Evolutionary conservation across 140 eudicot species (phyloP).

Genomic region (Bidens hawaiensis): DNA sequence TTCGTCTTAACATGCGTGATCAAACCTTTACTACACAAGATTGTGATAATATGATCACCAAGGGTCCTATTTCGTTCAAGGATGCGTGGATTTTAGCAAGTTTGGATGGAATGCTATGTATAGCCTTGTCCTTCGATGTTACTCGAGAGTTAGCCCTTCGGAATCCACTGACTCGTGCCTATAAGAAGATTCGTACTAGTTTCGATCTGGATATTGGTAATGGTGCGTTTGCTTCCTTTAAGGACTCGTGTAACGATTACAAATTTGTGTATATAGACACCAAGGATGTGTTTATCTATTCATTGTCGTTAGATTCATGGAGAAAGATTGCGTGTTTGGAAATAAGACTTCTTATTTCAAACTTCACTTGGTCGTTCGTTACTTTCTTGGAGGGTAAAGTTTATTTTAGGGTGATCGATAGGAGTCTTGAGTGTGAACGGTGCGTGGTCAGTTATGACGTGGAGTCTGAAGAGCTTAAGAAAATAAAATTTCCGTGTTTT

Average conservation of each 20-base stretch:
- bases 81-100: background rate
- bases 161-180: no score
- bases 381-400: background rate
- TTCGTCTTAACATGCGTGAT: no score
- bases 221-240: background rate
- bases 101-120: background rate
- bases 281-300: background rate
- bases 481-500: background rate
- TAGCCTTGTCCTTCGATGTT: background rate
- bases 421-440: no score
- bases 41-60: background rate
- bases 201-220: background rate
- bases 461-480: slow-evolving; percentile 1
- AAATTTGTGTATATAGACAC: background rate
- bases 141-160: no score
- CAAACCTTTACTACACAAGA: no score
- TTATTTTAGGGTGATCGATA: background rate
- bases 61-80: background rate
- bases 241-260: no score
- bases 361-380: background rate
- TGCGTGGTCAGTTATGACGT: background rate
- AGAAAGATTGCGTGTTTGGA: background rate
- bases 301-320: background rate
- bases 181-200: no score
- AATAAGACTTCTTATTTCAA: background rate